A percentile compares a stretch with the other conserved stretches of the same genome.
Evolutionary conservation across 805 yeast species (phyloP).

Genomic region (Candida fluviatilis): DNA sequence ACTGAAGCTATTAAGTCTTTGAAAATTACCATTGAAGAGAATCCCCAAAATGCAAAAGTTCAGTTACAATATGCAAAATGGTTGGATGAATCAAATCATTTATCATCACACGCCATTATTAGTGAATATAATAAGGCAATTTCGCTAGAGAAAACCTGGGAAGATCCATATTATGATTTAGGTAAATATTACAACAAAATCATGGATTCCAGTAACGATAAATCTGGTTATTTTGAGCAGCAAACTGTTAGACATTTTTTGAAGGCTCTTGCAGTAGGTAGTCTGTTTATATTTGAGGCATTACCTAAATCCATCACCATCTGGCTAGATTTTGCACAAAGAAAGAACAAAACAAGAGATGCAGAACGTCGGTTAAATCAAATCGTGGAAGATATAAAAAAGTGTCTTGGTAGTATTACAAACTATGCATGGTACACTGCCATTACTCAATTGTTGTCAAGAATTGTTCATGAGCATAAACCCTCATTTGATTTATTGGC

Average conservation of each 20-base stretch:
- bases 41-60: slow-evolving; percentile 33
- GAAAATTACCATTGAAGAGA: slow-evolving; percentile 5
- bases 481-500: slow-evolving; percentile 53
- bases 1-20: slow-evolving; percentile 74
- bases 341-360: slow-evolving; percentile 18
- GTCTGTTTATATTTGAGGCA: slow-evolving; percentile 71
- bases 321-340: slow-evolving; percentile 77
- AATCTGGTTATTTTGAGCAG: slow-evolving; percentile 49
- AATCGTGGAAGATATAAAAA: slow-evolving; percentile 47
- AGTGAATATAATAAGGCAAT: slow-evolving; percentile 63
- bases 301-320: slow-evolving; percentile 85
- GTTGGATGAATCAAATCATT: slow-evolving; percentile 83
- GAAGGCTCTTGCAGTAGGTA: slow-evolving; percentile 57
- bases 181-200: slow-evolving; percentile 79
- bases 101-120: slow-evolving; percentile 68
- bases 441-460: slow-evolving; percentile 77
- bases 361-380: slow-evolving; percentile 36
- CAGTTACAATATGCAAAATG: slow-evolving; percentile 80
- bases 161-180: slow-evolving; percentile 72
- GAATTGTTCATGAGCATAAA: slow-evolving; percentile 62
- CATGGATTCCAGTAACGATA: slow-evolving; percentile 57
- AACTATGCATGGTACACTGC: slow-evolving; percentile 71
- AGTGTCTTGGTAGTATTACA: slow-evolving; percentile 44
- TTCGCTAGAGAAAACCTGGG: slow-evolving; percentile 56
- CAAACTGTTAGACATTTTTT: slow-evolving; percentile 54